A percentile compares a stretch with the other conserved stretches of the same genome.
These are phyloP conservation scores for Pseudopithomyces chartarum DNA, from an alignment of 2,329 filamentous ascomycete species.

Conservation along the genomic window DNA sequence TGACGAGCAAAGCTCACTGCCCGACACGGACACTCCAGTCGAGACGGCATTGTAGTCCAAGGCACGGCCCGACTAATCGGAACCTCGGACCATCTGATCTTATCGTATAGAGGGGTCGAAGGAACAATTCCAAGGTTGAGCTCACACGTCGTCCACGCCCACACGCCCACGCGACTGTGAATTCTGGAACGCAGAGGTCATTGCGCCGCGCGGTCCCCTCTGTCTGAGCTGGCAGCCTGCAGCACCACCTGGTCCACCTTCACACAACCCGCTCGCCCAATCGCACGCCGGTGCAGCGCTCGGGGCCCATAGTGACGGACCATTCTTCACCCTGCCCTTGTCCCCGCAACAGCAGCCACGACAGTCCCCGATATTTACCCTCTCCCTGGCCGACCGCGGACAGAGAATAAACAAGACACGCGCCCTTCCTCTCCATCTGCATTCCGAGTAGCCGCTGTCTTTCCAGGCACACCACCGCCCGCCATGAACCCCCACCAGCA, in stretches of 20 bases:
- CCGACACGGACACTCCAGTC: constrained; percentile 2
- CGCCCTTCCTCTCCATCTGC: constrained; percentile 18
- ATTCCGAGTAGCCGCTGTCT: constrained; percentile 13
- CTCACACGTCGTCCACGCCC: constrained; percentile 8
- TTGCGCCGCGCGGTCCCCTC: constrained; percentile 9
- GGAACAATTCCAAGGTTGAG: not conserved
- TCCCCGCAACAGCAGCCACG: constrained; percentile 24
- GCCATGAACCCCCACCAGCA: constrained; percentile 94
- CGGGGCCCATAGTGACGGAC: constrained; percentile 27
- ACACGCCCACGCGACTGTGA: not conserved
- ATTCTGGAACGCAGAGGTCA: constrained; percentile 13
- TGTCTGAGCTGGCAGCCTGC: constrained; percentile 38
- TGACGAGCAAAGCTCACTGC: not conserved
- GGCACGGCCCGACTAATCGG: constrained; percentile 23
- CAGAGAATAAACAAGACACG: constrained; percentile 36
- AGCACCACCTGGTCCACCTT: constrained; percentile 29
- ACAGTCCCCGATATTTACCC: constrained; percentile 15
- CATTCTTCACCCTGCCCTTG: constrained; percentile 38
- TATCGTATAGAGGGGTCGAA: constrained; percentile 35
- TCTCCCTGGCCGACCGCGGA: constrained; percentile 25
- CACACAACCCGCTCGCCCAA: constrained; percentile 29
- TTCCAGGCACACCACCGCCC: constrained; percentile 17
- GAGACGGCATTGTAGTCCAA: constrained; percentile 6
- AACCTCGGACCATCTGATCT: constrained; percentile 42
- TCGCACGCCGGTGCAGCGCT: constrained; percentile 30